A percentile compares a stretch with the other conserved stretches of the same genome.
These are phyloP conservation scores for Aureobasidium pullulans DNA, from an alignment of 2,329 filamentous ascomycete genomes.

Conservation along the genomic window DNA sequence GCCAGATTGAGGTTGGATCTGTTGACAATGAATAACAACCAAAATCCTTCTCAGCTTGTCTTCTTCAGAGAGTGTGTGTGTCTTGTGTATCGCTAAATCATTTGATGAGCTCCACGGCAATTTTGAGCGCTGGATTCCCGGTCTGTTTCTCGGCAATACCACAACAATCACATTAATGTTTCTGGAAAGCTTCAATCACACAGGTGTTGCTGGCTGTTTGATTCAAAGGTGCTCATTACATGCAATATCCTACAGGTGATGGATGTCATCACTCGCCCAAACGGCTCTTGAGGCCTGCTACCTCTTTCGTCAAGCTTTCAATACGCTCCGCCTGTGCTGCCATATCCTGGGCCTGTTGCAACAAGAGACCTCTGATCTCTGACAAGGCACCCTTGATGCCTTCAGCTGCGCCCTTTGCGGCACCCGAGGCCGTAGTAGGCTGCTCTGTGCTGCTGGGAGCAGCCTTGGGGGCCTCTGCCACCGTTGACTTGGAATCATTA, in stretches of 20 bases:
- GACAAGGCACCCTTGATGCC: constrained; percentile 59
- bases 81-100: too few species aligned
- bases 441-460: constrained; percentile 13
- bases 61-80: too few species aligned
- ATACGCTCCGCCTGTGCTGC: constrained; percentile 64
- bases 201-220: neutral
- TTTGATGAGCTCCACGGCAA: too few species aligned
- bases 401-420: constrained; percentile 40
- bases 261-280: constrained; percentile 38
- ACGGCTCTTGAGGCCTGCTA: constrained; percentile 74
- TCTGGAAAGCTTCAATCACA: too few species aligned
- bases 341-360: constrained; percentile 35
- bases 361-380: constrained; percentile 70
- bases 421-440: constrained; percentile 20
- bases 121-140: too few species aligned
- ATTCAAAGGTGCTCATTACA: neutral
- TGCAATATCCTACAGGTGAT: neutral
- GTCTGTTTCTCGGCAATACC: too few species aligned
- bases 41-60: neutral
- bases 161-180: too few species aligned
- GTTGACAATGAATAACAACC: neutral
- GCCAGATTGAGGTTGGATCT: neutral
- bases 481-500: constrained; percentile 17
- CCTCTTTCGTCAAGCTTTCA: constrained; percentile 67
- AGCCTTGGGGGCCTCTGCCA: constrained; percentile 1